Percentiles rank a stretch among this genome's conserved stretches.
Evolutionary conservation across 441 rosid genomes (phyloP).

Genomic region (Bocquillonia castaneifolia): DNA sequence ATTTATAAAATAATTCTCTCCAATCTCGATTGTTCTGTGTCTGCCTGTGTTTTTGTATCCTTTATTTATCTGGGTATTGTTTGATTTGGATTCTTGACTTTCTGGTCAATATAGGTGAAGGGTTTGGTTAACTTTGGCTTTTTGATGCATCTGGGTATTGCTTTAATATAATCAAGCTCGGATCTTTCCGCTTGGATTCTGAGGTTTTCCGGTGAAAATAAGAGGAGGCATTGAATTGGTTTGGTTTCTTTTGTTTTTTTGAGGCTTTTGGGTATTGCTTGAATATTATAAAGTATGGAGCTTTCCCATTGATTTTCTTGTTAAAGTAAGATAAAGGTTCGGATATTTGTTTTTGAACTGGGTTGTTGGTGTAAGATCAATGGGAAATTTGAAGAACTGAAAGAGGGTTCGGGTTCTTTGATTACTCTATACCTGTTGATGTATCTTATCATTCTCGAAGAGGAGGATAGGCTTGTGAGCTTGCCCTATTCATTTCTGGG

Average conservation of each 20-base stretch:
- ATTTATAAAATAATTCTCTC: neutral
- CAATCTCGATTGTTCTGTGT: neutral
- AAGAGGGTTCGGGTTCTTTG: constrained; percentile 24
- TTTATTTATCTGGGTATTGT: constrained; percentile 3
- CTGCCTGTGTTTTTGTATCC: too few relatives aligned
- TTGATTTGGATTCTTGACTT: too few relatives aligned
- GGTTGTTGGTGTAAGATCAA: constrained; percentile 17
- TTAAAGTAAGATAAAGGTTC: neutral
- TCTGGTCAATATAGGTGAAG: too few relatives aligned
- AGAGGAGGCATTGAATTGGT: neutral
- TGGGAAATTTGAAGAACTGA: constrained; percentile 29
- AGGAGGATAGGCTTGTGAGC: constrained; percentile 60
- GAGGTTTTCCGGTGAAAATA: neutral
- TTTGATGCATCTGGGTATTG: neutral
- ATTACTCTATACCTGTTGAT: constrained; percentile 46
- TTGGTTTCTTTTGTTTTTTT: neutral
- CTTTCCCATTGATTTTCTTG: neutral
- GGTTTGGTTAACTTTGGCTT: too few relatives aligned
- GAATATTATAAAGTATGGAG: neutral
- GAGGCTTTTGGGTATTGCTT: neutral
- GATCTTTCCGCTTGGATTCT: neutral
- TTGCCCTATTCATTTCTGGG: constrained; percentile 42
- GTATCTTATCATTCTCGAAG: constrained; percentile 50
- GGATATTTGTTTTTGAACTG: neutral
- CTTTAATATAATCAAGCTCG: neutral